phyloP scores from a whole-genome alignment of 768 basidiomycete genomes.

The Rhodosporidiobolus sp. region DNA sequence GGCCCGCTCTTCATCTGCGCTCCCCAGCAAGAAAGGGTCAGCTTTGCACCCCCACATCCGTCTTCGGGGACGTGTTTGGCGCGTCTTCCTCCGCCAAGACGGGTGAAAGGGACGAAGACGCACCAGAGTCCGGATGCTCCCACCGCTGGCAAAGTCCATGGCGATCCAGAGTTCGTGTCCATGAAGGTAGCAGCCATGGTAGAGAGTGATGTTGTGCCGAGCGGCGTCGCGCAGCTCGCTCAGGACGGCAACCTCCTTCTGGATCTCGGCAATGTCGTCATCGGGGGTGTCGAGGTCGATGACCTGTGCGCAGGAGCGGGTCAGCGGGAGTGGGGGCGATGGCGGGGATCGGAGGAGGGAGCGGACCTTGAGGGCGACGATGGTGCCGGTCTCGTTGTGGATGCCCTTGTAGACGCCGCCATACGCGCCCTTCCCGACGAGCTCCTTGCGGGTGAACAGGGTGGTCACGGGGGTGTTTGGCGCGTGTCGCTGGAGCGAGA shows the following conservation, averaged over 20 bases:
- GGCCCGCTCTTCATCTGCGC: slow-evolving; percentile 71
- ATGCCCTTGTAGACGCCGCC: slow-evolving; percentile 88
- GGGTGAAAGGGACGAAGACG: slow-evolving; percentile 27
- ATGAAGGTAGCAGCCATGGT: slow-evolving; percentile 93
- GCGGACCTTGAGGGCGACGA: slow-evolving; percentile 77
- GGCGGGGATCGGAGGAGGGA: not conserved
- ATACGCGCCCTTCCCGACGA: slow-evolving; percentile 76
- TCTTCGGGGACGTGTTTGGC: too few species aligned
- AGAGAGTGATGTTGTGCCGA: slow-evolving; percentile 81
- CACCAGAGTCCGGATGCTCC: slow-evolving; percentile 79
- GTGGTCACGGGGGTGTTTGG: slow-evolving; percentile 6
- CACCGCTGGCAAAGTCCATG: slow-evolving; percentile 96
- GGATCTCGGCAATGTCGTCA: slow-evolving; percentile 94
- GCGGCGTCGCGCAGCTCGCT: slow-evolving; percentile 79
- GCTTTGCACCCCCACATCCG: not conserved
- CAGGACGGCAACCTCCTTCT: slow-evolving; percentile 88
- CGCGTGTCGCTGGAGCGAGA: not conserved
- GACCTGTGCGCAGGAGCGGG: slow-evolving; percentile 52
- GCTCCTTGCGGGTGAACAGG: slow-evolving; percentile 26
- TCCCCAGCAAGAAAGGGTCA: not conserved
- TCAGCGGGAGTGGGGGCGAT: slow-evolving; percentile 13
- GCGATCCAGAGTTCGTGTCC: slow-evolving; percentile 97
- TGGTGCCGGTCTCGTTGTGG: slow-evolving; percentile 75
- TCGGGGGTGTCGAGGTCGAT: slow-evolving; percentile 96
- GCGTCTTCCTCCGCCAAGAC: not conserved